Conservation (phyloP, 1,284 basidiomycete species). For the Xerocomus nothofagi region DNA sequence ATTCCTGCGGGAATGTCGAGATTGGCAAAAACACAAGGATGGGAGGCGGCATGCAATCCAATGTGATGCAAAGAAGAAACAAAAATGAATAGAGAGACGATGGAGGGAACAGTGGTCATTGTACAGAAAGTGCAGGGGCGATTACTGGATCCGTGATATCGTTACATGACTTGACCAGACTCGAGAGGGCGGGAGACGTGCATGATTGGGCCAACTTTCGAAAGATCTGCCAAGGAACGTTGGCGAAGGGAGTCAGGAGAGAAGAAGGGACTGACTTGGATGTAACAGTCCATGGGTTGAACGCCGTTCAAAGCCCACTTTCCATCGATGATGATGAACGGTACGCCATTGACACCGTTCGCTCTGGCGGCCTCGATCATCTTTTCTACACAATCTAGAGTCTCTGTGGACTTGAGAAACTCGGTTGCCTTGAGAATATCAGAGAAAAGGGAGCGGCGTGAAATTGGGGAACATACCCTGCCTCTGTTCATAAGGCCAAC, state of each 20-base stretch:
- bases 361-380: conserved; percentile 66
- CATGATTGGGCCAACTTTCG: conserved; percentile 31
- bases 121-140: conserved; percentile 18
- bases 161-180: conserved; percentile 18
- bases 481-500: conserved; percentile 59
- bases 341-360: conserved; percentile 77
- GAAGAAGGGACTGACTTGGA: conserved; percentile 50
- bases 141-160: conserved; percentile 25
- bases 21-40: conserved; percentile 10
- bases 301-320: conserved; percentile 78
- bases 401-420: conserved; percentile 70
- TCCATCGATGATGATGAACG: conserved; percentile 76
- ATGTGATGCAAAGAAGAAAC: conserved; percentile 6
- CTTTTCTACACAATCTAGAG: conserved; percentile 64
- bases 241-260: background rate
- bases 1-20: conserved; percentile 18
- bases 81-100: background rate
- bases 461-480: conserved; percentile 46
- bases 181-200: conserved; percentile 3
- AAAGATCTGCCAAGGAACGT: conserved; percentile 23
- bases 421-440: conserved; percentile 43
- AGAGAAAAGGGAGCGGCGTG: background rate
- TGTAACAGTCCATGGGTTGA: conserved; percentile 69
- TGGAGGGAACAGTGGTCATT: conserved; percentile 17
- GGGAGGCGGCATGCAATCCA: conserved; percentile 20